Base-by-base conservation (phyloP, 352 stramenopile genomes). In the Plasmopara viticola region DNA sequence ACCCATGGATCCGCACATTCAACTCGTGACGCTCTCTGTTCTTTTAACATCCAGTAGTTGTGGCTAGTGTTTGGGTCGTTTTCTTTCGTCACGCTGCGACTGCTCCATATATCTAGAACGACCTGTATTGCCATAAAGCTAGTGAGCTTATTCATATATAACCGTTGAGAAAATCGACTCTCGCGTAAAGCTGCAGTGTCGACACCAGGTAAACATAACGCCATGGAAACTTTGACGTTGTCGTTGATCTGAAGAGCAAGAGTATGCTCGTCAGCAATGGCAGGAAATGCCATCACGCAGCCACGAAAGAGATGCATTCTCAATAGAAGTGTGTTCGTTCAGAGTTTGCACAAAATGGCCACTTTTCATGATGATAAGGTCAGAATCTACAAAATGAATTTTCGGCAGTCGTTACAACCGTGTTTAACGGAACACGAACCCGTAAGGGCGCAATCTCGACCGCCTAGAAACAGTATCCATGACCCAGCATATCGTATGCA, bases 311-410 rank as follows among this genome's bases (percentile, higher is more conserved):
- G 39, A 52, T 87, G 72, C 14, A 48, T 45, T 4, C 60, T 59
- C 5, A 71, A 82, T 29, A 87, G 51, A 46, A 83, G 57, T 8
- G 70, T 82, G n/a, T n/a, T n/a, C n/a, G 58, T 86, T 69, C 1
- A 84, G 42, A 25, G 68, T 72, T n/a, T 87, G 71, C 20, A 89
- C 12, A 69, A 84, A 51, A 86, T 86, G 46, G 75, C 75, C 69
- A 85, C 81, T 41, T 86, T 71, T 44, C 80, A 40, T 9, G 84
- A 51, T 40, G 72, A 67, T n/a, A 28, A 62, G 62, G 25, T 59
- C 37, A 0, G 47, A 35, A 13, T 1, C 20, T 60, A 48, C 70
- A 68, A 17, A 85, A 41, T 50, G n/a, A 0, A 50, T 44, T 17
- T 51, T 81, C 81, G 37, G 69, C 72, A 28, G 64, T 46, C 34